A percentile compares a stretch with the other conserved stretches of the same genome.
Evolutionary conservation across 2,329 filamentous ascomycete species (phyloP).

Genomic region (Zalaria sp.): DNA sequence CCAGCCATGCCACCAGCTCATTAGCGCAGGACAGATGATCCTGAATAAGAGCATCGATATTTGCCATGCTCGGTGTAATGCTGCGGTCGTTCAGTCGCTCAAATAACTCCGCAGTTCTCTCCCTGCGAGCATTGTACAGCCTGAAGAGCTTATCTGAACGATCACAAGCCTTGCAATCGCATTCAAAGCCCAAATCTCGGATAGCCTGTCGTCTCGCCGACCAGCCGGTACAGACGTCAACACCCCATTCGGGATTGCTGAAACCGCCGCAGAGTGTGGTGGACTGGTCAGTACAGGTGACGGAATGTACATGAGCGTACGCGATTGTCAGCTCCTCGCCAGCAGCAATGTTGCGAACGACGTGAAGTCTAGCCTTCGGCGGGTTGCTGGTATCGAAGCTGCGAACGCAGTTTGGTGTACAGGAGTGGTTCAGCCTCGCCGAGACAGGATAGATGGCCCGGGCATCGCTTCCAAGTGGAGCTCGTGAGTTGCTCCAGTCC

Average conservation of each 20-base stretch:
- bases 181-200: neutral
- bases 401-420: conserved; percentile 10
- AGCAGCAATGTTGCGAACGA: neutral
- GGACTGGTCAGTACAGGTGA: no score
- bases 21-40: neutral
- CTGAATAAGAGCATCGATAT: neutral
- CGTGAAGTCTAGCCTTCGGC: neutral
- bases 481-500: neutral
- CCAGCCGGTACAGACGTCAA: neutral
- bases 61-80: neutral
- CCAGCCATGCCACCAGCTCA: neutral
- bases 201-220: neutral
- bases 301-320: neutral
- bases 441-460: conserved; percentile 6
- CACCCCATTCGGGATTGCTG: no score
- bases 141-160: neutral
- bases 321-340: neutral
- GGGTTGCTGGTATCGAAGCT: neutral
- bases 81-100: neutral
- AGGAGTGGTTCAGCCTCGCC: conserved; percentile 14
- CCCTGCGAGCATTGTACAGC: neutral
- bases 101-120: neutral
- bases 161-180: neutral
- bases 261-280: no score
- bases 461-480: neutral